Evolutionary conservation across 495 filamentous ascomycete genomes (phyloP).

Genomic region (Aspergillus saccharolyticus): DNA sequence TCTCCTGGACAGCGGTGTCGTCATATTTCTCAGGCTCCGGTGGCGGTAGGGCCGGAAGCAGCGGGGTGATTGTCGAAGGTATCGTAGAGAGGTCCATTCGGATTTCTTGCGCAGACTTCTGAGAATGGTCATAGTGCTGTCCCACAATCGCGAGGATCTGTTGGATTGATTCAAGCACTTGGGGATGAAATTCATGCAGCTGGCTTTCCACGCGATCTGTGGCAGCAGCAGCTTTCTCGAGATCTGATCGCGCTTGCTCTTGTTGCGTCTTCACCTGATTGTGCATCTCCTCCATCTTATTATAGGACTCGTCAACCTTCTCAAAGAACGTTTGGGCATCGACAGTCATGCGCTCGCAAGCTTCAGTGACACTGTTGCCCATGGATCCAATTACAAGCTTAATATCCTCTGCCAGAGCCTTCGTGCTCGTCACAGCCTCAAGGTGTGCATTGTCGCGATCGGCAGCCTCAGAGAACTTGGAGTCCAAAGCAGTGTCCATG

Average conservation of each 20-base stretch:
- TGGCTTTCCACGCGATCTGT: conserved; percentile 73
- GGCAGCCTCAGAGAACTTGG: conserved; percentile 62
- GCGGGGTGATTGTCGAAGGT: conserved; percentile 44
- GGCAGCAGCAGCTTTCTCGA: conserved; percentile 61
- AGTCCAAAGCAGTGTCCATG: conserved; percentile 62
- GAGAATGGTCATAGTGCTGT: conserved; percentile 70
- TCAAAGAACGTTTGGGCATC: conserved; percentile 80
- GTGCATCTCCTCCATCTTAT: conserved; percentile 72
- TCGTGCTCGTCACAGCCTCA: conserved; percentile 64
- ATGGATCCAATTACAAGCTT: conserved; percentile 78
- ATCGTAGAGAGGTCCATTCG: conserved; percentile 48
- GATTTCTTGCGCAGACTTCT: conserved; percentile 47
- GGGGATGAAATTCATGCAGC: conserved; percentile 74
- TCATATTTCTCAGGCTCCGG: conserved; percentile 55
- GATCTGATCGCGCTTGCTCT: conserved; percentile 68
- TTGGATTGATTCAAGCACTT: conserved; percentile 74
- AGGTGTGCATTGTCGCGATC: conserved; percentile 61
- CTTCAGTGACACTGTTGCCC: conserved; percentile 74
- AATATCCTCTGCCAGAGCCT: conserved; percentile 77
- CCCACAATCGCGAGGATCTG: conserved; percentile 76
- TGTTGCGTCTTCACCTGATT: conserved; percentile 68
- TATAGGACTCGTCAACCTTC: conserved; percentile 68
- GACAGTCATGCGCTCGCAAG: conserved; percentile 74
- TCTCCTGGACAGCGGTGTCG: conserved; percentile 68
- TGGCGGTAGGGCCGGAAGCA: conserved; percentile 45